A percentile compares a stretch with the other conserved stretches of the same genome.
Conservation (phyloP, 805 yeast genomes). For the Lachancea waltii region DNA sequence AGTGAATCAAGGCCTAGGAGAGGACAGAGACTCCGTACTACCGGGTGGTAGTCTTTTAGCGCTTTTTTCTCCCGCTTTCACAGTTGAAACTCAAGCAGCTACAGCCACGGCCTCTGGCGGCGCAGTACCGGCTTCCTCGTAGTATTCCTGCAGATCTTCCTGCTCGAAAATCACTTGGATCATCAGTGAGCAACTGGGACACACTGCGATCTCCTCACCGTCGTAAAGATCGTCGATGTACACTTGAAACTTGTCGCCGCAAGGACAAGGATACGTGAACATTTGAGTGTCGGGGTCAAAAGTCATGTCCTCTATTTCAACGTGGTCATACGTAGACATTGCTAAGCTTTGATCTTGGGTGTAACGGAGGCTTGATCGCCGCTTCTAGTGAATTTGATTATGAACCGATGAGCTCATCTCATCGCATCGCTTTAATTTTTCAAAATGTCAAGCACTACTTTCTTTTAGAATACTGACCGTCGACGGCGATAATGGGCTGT, state of each 20-base stretch:
- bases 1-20: too few species aligned
- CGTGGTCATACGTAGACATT: slow-evolving; percentile 79
- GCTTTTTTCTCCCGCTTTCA: background rate
- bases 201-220: slow-evolving; percentile 91
- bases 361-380: too few species aligned
- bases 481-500: too few species aligned
- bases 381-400: too few species aligned
- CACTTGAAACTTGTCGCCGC: slow-evolving; percentile 92
- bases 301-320: slow-evolving; percentile 95
- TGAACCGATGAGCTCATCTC: too few species aligned
- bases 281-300: slow-evolving; percentile 77
- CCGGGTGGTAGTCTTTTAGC: background rate
- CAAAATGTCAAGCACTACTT: too few species aligned
- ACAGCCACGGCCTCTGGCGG: slow-evolving; percentile 29
- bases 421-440: too few species aligned
- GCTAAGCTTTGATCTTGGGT: slow-evolving; percentile 4
- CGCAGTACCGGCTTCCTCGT: slow-evolving; percentile 31
- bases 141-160: slow-evolving; percentile 40
- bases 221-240: slow-evolving; percentile 76
- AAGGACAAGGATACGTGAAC: slow-evolving; percentile 94
- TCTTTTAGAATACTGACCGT: too few species aligned
- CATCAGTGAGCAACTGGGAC: slow-evolving; percentile 94
- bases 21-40: too few species aligned
- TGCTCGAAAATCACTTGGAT: slow-evolving; percentile 83
- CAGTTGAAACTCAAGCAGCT: slow-evolving; percentile 10